Conservation (phyloP, 352 stramenopile species). For the Phytophthora nicotianae region DNA sequence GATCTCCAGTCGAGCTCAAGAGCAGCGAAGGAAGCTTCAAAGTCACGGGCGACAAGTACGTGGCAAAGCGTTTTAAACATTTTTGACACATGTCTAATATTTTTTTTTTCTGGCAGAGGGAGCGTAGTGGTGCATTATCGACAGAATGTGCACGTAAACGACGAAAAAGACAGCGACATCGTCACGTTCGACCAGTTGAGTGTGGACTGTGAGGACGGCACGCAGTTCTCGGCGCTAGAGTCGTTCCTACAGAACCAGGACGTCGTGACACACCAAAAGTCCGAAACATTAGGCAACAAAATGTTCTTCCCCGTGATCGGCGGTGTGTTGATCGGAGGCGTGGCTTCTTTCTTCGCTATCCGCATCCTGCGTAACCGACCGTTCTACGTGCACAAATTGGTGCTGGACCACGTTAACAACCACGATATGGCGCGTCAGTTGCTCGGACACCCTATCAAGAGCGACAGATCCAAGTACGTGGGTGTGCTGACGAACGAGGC, state of each 20-base stretch:
- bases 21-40: constrained; percentile 55
- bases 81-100: not conserved
- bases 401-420: constrained; percentile 80
- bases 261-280: constrained; percentile 62
- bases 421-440: constrained; percentile 59
- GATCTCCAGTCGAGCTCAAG: constrained; percentile 8
- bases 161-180: constrained; percentile 39
- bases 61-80: not conserved
- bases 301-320: constrained; percentile 66
- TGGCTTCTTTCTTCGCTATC: constrained; percentile 75
- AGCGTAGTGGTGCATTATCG: constrained; percentile 58
- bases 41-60: constrained; percentile 61
- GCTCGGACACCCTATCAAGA: constrained; percentile 74
- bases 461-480: constrained; percentile 71
- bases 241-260: constrained; percentile 61
- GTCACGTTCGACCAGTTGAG: constrained; percentile 60
- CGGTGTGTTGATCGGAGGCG: constrained; percentile 66
- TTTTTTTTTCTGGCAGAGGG: constrained; percentile 27
- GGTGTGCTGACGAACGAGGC: constrained; percentile 59
- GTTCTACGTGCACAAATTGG: constrained; percentile 84
- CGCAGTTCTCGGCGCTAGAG: constrained; percentile 64
- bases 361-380: constrained; percentile 77
- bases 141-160: constrained; percentile 29
- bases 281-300: constrained; percentile 70
- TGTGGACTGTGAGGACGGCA: constrained; percentile 53